Base-by-base conservation (phyloP, 768 basidiomycete species). In the Lactarius tabidus region DNA sequence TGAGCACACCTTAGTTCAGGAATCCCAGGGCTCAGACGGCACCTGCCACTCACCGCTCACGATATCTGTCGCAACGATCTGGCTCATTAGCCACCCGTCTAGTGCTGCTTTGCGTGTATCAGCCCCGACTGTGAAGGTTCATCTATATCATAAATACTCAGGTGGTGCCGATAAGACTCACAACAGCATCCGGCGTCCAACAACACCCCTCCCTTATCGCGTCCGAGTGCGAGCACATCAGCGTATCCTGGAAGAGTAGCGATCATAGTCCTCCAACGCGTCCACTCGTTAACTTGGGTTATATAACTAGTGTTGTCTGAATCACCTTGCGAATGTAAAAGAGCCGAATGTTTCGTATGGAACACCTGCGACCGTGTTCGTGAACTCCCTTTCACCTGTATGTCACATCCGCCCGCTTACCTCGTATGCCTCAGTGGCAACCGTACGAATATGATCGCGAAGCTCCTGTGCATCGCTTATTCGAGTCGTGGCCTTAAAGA, bases 131-230 rank as follows among this genome's bases (percentile, higher is more conserved):
- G 52, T 12, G 18, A 8, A 2, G 31, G 10, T 35, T 8, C 54
- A 41, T 15, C 3, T 18, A 28, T 35, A 23, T 33, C 15, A 28
- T 56, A 23, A 35, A 29, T 35, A 45, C 28, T 18, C 12, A 17
- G n/a, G 29, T 17, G 33, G 18, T 48, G n/a, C 8, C 28, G 60
- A 38, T 17, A 45, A 29, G 31, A 66, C 80, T 62, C 57, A 82
- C 81, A 76, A 68, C 80, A 81, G 64, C 79, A 82, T 12, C 78
- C 81, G 17, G 79, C 70, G 45, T 83, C 82, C 18, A 83, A 73
- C 23, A 82, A 70, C 6, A 82, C 71, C 0, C 75, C 79, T 6
- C 73, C 73, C 1, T 64, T 59, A 33, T 76, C 74, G 54, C 66
- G 71, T 14, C 75, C 80, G 14, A 82, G 72, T 39, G 71, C 69